Percentiles rank a stretch among this genome's conserved stretches.
phyloP scores from a whole-genome alignment of 2,329 filamentous ascomycete genomes.

The Camillea tinctor region DNA sequence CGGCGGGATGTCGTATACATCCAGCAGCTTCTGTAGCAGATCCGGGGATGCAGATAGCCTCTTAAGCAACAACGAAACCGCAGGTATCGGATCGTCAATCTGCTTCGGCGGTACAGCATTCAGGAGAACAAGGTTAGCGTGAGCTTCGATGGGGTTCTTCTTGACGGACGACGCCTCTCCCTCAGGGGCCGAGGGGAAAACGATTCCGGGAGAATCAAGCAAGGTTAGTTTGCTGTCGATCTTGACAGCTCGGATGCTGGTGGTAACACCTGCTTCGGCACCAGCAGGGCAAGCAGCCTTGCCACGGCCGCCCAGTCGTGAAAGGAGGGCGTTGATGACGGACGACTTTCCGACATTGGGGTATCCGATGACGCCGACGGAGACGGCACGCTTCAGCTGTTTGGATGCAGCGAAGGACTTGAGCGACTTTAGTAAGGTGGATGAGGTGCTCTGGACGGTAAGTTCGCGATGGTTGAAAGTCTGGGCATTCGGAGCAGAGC shows the following conservation, averaged over 20 bases:
- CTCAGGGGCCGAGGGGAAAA: slow-evolving; percentile 70
- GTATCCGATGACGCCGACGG: slow-evolving; percentile 91
- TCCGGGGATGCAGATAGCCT: slow-evolving; percentile 71
- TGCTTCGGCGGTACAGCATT: slow-evolving; percentile 93
- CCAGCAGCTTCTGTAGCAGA: slow-evolving; percentile 75
- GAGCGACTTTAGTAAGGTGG: slow-evolving; percentile 81
- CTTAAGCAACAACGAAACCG: slow-evolving; percentile 79
- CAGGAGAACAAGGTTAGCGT: slow-evolving; percentile 81
- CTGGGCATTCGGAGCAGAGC: slow-evolving; percentile 78
- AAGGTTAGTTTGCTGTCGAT: slow-evolving; percentile 92
- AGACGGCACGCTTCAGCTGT: slow-evolving; percentile 84
- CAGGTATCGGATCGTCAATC: slow-evolving; percentile 88
- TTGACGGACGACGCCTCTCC: slow-evolving; percentile 21
- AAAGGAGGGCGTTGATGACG: slow-evolving; percentile 88
- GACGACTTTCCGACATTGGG: slow-evolving; percentile 96
- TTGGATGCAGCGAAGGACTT: slow-evolving; percentile 84
- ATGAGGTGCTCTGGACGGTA: slow-evolving; percentile 81
- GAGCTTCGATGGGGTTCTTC: slow-evolving; percentile 67
- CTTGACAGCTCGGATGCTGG: slow-evolving; percentile 84
- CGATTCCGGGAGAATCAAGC: slow-evolving; percentile 90
- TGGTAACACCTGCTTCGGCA: slow-evolving; percentile 90
- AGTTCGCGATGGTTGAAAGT: slow-evolving; percentile 91
- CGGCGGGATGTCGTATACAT: slow-evolving; percentile 81
- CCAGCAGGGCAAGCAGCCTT: slow-evolving; percentile 78
- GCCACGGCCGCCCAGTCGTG: slow-evolving; percentile 67